Percentiles rank a stretch among this genome's conserved stretches.
Conservation (phyloP, 73 alveolate genomes). For the Tetrahymena malaccensis region DNA sequence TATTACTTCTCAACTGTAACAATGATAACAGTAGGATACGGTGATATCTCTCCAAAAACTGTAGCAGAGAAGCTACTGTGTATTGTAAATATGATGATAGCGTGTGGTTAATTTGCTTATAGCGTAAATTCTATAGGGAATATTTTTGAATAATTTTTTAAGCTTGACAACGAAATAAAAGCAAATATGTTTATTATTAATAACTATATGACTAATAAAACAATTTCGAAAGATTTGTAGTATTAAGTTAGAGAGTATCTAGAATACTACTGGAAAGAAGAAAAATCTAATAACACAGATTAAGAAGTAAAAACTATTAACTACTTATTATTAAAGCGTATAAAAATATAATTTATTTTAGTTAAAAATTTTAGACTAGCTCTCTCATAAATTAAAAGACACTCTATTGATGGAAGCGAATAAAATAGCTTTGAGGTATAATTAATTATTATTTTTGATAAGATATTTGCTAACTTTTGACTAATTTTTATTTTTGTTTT, state of each 20-base stretch:
- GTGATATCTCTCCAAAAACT: constrained; percentile 18
- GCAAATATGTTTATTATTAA: neutral
- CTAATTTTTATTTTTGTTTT: too few species aligned
- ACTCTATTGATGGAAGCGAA: neutral
- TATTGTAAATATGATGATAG: neutral
- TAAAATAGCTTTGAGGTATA: neutral
- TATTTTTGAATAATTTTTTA: neutral
- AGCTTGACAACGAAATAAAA: neutral
- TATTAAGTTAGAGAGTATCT: neutral
- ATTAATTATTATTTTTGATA: too few species aligned
- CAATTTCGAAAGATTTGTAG: neutral
- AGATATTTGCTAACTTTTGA: too few species aligned
- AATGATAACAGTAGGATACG: constrained; percentile 38
- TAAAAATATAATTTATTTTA: neutral
- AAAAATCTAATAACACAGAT: neutral
- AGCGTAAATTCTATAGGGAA: neutral
- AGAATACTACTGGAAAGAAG: neutral
- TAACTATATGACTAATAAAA: neutral
- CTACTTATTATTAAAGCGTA: neutral
- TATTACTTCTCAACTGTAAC: constrained; percentile 23
- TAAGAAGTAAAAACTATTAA: neutral
- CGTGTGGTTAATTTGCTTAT: neutral
- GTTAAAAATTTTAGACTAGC: neutral
- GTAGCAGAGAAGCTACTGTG: neutral
- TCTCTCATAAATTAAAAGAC: neutral